Conservation (phyloP, 2,329 filamentous ascomycete genomes). For the Fusarium sp. region DNA sequence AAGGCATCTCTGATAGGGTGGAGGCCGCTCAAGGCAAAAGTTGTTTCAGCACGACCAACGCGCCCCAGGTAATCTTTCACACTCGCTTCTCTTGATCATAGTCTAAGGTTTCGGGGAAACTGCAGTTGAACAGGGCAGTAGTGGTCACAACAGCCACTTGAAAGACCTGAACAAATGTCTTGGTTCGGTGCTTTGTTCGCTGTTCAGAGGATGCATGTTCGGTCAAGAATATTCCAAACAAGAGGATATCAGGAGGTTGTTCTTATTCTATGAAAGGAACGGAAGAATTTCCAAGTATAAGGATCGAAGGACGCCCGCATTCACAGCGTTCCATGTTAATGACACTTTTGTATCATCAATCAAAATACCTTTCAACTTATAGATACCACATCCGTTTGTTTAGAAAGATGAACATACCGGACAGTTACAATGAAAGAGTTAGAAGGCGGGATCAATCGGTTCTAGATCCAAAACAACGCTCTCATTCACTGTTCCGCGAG, state of each 20-base stretch:
- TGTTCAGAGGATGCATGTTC: neutral
- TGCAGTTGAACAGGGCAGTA: neutral
- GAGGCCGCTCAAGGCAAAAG: no score
- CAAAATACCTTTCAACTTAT: neutral
- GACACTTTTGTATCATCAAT: neutral
- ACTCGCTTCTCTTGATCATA: neutral
- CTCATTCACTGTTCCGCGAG: neutral
- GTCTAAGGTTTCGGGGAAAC: no score
- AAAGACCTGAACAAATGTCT: neutral
- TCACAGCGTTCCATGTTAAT: neutral
- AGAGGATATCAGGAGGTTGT: neutral
- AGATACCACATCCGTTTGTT: neutral
- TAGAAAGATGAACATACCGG: constrained; percentile 7
- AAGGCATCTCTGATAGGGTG: constrained; percentile 15
- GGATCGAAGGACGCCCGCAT: neutral
- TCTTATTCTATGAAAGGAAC: neutral
- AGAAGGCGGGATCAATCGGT: neutral
- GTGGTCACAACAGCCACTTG: neutral
- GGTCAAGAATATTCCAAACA: neutral
- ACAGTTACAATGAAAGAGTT: neutral
- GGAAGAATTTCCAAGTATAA: neutral
- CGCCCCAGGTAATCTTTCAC: neutral
- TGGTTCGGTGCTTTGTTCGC: constrained; percentile 12
- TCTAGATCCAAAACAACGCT: neutral
- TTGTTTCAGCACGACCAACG: neutral